Base-by-base conservation (phyloP, 2,329 filamentous ascomycete species). In the Tolypocladium endophyticum region DNA sequence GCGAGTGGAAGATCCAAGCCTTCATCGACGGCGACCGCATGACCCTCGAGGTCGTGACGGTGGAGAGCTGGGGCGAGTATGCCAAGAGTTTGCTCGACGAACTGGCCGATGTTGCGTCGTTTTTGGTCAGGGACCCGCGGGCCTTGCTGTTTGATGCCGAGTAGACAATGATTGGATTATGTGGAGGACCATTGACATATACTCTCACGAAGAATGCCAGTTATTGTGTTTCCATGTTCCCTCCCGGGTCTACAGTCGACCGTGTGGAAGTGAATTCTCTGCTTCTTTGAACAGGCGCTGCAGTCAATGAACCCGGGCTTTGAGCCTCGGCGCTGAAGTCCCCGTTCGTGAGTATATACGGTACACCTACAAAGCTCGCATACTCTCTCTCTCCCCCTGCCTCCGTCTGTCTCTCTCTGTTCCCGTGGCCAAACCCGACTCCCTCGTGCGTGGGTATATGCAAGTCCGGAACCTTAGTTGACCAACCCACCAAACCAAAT, bases 1-100 rank as follows among this genome's bases (percentile, higher is more conserved):
- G 76, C 23, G 80, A 79, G 67, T 85, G 83, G 75, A 85, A 86
- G 74, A 77, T 86, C 45, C 82, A 87, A 75, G 83, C 77, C 28
- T 88, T 81, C 71, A 77, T 79, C 36, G 76, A 73, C 56, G 81
- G 77, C 6, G 81, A 79, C 61, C 73, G 70, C 67, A 70, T 81
- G 68, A 79, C 77, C 55, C 72, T 86, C 57, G 84, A 86, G 73
- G 77, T 86, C 67, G 81, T 86, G 25, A 85, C 83, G 2, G 81
- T 84, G 63, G 73, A 81, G 67, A 80, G 77, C 55, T 85, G 82
- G 81, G 74, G 72, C 14, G 73, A 69, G 0, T 78, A 83, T 56
- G 83, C 83, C 1, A 71, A 73, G 54, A 75, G 75, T 16, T 66
- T 86, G 59, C 66, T 87, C 56, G 74, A 76, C 25, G 80, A 83